Percentiles rank a stretch among this genome's conserved stretches.
Conservation (phyloP, 768 basidiomycete species). For the Dentipellis sp. region DNA sequence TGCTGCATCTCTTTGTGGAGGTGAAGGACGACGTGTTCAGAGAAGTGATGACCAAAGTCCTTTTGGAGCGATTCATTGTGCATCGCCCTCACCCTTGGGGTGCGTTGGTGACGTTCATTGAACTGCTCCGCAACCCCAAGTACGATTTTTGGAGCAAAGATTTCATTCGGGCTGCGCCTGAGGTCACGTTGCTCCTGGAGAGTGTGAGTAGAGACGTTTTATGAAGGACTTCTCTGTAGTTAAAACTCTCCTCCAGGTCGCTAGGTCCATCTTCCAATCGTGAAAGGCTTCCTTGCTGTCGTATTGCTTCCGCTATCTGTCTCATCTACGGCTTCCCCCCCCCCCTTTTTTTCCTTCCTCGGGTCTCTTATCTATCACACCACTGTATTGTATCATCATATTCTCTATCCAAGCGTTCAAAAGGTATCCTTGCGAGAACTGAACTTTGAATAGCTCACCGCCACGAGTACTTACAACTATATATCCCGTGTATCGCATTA, state of each 20-base stretch:
- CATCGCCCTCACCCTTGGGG: conserved; percentile 97
- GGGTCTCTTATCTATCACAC: conserved; percentile 39
- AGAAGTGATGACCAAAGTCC: conserved; percentile 80
- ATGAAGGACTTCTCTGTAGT: neutral
- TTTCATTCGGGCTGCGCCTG: conserved; percentile 77
- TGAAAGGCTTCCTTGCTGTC: conserved; percentile 4
- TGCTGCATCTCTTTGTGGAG: conserved; percentile 82
- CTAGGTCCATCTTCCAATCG: no score
- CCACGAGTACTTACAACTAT: conserved; percentile 27
- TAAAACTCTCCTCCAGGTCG: no score
- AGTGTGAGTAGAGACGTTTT: conserved; percentile 36
- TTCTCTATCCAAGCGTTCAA: conserved; percentile 33
- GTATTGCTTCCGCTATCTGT: conserved; percentile 56
- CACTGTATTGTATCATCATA: conserved; percentile 73
- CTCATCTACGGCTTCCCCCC: conserved; percentile 36
- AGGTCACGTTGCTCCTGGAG: conserved; percentile 78
- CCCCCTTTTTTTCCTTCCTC: conserved; percentile 32
- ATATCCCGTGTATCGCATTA: conserved; percentile 26
- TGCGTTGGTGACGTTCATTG: conserved; percentile 86
- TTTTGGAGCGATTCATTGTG: conserved; percentile 90
- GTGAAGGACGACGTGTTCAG: conserved; percentile 68
- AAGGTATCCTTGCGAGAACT: conserved; percentile 27
- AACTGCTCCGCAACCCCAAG: conserved; percentile 82
- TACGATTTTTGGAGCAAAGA: conserved; percentile 90
- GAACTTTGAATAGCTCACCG: conserved; percentile 26